Conservation (phyloP, 139 green algal genomes). For the Chlorella sp. region DNA sequence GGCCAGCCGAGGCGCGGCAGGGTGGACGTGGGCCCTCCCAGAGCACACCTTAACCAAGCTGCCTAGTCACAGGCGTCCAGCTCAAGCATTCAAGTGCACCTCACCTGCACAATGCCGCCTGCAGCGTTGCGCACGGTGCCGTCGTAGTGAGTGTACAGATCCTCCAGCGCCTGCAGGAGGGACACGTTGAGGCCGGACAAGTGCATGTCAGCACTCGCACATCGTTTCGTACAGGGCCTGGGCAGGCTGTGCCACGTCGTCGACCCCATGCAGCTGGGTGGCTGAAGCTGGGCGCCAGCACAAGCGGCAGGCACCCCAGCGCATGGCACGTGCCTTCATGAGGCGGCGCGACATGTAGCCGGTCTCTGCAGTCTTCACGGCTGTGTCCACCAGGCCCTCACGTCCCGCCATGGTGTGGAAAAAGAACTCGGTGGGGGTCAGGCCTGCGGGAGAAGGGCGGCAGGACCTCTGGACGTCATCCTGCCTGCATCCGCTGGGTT, state of each 20-base stretch:
- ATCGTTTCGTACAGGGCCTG: too few species aligned
- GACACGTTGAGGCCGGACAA: too few species aligned
- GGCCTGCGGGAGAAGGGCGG: constrained; percentile 66
- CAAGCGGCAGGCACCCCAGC: background rate
- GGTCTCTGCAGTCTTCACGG: constrained; percentile 99
- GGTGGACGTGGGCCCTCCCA: too few species aligned
- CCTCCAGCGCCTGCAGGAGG: constrained; percentile 81
- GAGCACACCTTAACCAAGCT: too few species aligned
- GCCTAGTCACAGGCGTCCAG: too few species aligned
- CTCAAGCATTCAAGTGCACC: too few species aligned
- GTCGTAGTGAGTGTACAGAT: constrained; percentile 96
- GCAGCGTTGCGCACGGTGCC: constrained; percentile 91
- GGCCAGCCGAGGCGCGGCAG: too few species aligned
- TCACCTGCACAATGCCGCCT: constrained; percentile 79
- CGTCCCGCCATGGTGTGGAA: constrained; percentile 99
- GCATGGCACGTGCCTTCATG: constrained; percentile 84
- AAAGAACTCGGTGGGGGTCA: constrained; percentile 98
- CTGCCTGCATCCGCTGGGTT: too few species aligned
- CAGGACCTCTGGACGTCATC: too few species aligned
- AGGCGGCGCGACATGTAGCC: constrained; percentile 98
- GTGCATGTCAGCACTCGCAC: background rate
- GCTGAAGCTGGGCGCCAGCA: too few species aligned
- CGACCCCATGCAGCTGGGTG: too few species aligned
- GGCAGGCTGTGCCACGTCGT: too few species aligned
- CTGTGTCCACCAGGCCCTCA: constrained; percentile 97